These are phyloP conservation scores for Pochonia chlamydosporia DNA, from an alignment of 2,329 filamentous ascomycete species.

Conservation along the genomic window DNA sequence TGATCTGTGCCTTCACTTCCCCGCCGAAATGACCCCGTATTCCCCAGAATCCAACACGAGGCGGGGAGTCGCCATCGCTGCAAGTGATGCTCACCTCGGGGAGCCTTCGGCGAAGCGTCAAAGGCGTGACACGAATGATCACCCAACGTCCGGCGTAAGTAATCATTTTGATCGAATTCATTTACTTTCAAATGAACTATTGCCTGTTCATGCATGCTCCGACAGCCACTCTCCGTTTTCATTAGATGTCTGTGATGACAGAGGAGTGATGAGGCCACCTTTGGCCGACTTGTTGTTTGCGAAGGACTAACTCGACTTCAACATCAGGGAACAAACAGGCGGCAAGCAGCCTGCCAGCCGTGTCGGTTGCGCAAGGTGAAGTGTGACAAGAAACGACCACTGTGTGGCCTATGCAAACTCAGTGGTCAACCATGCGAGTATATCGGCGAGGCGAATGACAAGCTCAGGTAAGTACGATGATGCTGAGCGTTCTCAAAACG, in stretches of 20 bases:
- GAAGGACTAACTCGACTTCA: background rate
- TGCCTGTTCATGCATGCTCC: no score
- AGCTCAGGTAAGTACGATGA: slow-evolving; percentile 11
- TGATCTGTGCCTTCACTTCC: background rate
- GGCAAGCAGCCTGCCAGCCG: slow-evolving; percentile 14
- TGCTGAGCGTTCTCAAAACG: background rate
- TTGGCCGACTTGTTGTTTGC: background rate
- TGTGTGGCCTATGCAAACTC: slow-evolving; percentile 10
- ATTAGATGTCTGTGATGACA: no score
- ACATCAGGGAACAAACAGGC: slow-evolving; percentile 7
- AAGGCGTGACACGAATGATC: background rate
- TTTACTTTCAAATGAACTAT: no score
- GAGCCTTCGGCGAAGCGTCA: slow-evolving; percentile 8
- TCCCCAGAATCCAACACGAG: slow-evolving; percentile 5
- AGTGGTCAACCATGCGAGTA: slow-evolving; percentile 15
- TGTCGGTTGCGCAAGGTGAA: slow-evolving; percentile 9
- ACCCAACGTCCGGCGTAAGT: slow-evolving; percentile 3
- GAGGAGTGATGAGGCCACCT: no score
- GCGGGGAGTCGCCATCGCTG: background rate
- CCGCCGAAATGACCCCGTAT: slow-evolving; percentile 3
- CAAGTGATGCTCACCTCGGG: background rate
- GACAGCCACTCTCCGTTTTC: no score
- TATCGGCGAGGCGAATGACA: slow-evolving; percentile 11
- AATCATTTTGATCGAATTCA: background rate
- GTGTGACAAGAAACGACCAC: slow-evolving; percentile 14